phyloP scores from a whole-genome alignment of 352 stramenopile species.

The Phytophthora tentaculata region DNA sequence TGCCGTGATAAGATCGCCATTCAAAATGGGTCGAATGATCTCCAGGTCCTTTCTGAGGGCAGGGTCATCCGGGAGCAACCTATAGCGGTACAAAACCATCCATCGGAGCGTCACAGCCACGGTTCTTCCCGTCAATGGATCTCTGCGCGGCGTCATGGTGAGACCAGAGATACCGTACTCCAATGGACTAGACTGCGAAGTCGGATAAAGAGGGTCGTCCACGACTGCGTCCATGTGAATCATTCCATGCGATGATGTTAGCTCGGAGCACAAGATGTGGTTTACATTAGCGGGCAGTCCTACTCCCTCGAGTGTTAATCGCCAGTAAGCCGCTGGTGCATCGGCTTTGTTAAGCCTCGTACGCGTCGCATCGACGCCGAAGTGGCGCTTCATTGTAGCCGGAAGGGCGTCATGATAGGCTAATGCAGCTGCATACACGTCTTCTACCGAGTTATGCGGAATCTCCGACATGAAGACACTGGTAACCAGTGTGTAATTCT shows the following conservation, averaged over 20 bases:
- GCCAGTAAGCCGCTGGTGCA: constrained; percentile 29
- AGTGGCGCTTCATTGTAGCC: constrained; percentile 35
- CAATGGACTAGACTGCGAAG: constrained; percentile 1
- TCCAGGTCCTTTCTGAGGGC: constrained; percentile 26
- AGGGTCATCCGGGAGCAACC: constrained; percentile 29
- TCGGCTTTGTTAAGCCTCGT: constrained; percentile 26
- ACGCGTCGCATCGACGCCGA: constrained; percentile 24
- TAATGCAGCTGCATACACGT: constrained; percentile 29
- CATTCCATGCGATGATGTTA: constrained; percentile 28
- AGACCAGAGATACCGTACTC: constrained; percentile 28
- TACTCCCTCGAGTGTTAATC: constrained; percentile 19
- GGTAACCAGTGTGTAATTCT: constrained; percentile 38
- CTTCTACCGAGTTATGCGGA: constrained; percentile 34
- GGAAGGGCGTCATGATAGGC: constrained; percentile 36
- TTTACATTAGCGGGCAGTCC: constrained; percentile 34
- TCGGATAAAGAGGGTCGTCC: constrained; percentile 32
- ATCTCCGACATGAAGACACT: constrained; percentile 47
- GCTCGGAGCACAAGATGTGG: constrained; percentile 32
- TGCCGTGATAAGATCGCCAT: constrained; percentile 43
- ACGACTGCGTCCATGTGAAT: constrained; percentile 40
- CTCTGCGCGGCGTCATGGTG: constrained; percentile 26
- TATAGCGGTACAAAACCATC: constrained; percentile 38
- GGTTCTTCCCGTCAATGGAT: constrained; percentile 13
- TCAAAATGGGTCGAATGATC: constrained; percentile 35
- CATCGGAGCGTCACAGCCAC: constrained; percentile 32